Percentiles rank a stretch among this genome's conserved stretches.
Evolutionary conservation across 345 rosid genomes (phyloP).

Genomic region (Anacardium occidentale): DNA sequence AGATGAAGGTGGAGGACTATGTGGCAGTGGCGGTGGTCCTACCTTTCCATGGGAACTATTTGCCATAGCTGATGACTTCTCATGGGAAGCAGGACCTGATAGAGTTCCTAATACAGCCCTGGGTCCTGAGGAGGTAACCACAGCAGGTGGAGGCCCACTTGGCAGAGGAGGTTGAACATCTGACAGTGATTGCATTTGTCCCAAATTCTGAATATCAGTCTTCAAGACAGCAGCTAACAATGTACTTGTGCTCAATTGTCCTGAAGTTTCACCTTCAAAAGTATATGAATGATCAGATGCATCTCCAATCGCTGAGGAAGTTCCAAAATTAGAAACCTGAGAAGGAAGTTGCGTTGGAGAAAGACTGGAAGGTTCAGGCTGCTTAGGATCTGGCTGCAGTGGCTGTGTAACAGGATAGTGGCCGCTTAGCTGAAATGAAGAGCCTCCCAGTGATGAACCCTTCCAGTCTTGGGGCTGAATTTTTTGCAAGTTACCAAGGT

Average conservation of each 20-base stretch:
- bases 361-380: slow-evolving; percentile 43
- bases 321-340: slow-evolving; percentile 35
- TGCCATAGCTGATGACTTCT: slow-evolving; percentile 23
- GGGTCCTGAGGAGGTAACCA: slow-evolving; percentile 34
- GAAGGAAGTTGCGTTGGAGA: slow-evolving; percentile 32
- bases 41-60: slow-evolving; percentile 36
- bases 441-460: slow-evolving; percentile 22
- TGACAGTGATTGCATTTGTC: slow-evolving; percentile 33
- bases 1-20: slow-evolving; percentile 42
- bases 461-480: slow-evolving; percentile 30
- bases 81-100: slow-evolving; percentile 32
- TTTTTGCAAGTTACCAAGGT: slow-evolving; percentile 28
- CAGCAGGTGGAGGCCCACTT: slow-evolving; percentile 32
- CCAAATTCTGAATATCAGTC: slow-evolving; percentile 54
- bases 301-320: slow-evolving; percentile 32
- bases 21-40: slow-evolving; percentile 42
- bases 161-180: slow-evolving; percentile 36
- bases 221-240: slow-evolving; percentile 73
- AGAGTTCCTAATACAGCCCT: slow-evolving; percentile 31
- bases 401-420: slow-evolving; percentile 28
- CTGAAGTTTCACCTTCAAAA: slow-evolving; percentile 39
- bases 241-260: slow-evolving; percentile 55
- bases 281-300: slow-evolving; percentile 34
- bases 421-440: slow-evolving; percentile 32
- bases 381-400: slow-evolving; percentile 25